Conservation (phyloP, 352 stramenopile genomes). For the Plasmopara muralis region DNA sequence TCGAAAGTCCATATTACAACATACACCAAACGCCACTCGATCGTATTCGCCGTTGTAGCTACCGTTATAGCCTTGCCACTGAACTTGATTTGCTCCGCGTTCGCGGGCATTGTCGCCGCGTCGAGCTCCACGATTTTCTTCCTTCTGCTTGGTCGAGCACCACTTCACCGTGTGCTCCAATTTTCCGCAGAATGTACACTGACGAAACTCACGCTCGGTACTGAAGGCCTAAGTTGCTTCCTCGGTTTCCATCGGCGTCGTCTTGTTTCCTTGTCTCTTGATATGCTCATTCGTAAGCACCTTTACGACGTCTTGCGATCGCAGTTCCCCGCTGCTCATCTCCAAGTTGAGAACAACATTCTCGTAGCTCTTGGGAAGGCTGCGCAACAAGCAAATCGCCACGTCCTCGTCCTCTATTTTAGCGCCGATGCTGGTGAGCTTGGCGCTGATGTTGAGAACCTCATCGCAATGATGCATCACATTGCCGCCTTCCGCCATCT, state of each 20-base stretch:
- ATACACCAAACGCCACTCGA: background rate
- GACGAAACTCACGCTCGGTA: too few species aligned
- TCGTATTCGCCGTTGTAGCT: background rate
- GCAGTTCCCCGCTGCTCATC: background rate
- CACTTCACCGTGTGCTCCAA: background rate
- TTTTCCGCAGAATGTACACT: too few species aligned
- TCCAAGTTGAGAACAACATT: too few species aligned
- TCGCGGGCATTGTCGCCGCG: background rate
- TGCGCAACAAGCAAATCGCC: background rate
- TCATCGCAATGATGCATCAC: background rate
- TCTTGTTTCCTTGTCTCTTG: background rate
- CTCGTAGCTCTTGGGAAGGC: background rate
- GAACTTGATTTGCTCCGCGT: background rate
- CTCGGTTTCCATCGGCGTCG: background rate
- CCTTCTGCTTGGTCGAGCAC: background rate
- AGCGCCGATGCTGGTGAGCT: background rate
- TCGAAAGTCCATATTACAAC: background rate
- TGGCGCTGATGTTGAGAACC: background rate
- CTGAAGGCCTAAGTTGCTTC: background rate
- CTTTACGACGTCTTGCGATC: background rate
- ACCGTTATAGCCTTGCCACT: background rate
- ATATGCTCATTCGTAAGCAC: background rate
- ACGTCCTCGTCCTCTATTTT: background rate
- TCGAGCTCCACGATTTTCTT: background rate
- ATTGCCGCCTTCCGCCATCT: background rate